A percentile compares a stretch with the other conserved stretches of the same genome.
These are phyloP conservation scores for Rhypophila decipiens DNA, from an alignment of 495 filamentous ascomycete species.

Conservation along the genomic window DNA sequence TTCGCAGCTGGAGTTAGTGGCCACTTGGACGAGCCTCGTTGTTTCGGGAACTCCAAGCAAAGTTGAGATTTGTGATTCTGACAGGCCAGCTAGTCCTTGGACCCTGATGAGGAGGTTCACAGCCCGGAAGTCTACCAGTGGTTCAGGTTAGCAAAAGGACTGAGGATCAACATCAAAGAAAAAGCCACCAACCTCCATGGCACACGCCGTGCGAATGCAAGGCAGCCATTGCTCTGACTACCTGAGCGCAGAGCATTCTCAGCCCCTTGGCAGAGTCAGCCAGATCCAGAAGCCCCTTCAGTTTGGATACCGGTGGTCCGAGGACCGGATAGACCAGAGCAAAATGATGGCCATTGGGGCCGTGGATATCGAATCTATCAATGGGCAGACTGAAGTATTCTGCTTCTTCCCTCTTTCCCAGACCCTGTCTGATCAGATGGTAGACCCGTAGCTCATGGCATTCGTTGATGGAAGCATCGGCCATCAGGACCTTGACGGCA, in stretches of 20 bases:
- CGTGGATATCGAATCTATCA: constrained; percentile 24
- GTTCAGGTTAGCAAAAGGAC: not conserved
- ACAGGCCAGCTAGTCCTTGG: constrained; percentile 10
- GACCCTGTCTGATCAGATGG: constrained; percentile 5
- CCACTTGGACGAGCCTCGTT: constrained; percentile 7
- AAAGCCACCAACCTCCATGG: constrained; percentile 19
- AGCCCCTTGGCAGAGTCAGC: constrained; percentile 4
- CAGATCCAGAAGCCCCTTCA: constrained; percentile 4
- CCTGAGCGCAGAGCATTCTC: constrained; percentile 16
- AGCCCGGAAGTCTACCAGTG: constrained; percentile 21
- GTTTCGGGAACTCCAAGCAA: constrained; percentile 18
- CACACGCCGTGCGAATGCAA: constrained; percentile 24
- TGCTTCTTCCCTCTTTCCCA: constrained; percentile 9
- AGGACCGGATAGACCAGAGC: constrained; percentile 27
- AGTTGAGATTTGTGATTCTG: constrained; percentile 15
- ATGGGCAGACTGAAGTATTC: constrained; percentile 10
- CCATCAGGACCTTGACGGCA: constrained; percentile 27
- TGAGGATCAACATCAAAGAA: not conserved
- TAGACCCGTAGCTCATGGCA: constrained; percentile 15
- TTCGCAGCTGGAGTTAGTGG: constrained; percentile 5
- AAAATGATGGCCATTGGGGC: constrained; percentile 30
- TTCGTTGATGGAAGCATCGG: constrained; percentile 18
- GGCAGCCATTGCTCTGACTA: constrained; percentile 17
- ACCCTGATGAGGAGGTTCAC: constrained; percentile 22
- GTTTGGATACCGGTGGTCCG: constrained; percentile 19